A percentile compares a stretch with the other conserved stretches of the same genome.
Evolutionary conservation across 257 asterid species (phyloP).

Genomic region (Ajuga chamaepitys): DNA sequence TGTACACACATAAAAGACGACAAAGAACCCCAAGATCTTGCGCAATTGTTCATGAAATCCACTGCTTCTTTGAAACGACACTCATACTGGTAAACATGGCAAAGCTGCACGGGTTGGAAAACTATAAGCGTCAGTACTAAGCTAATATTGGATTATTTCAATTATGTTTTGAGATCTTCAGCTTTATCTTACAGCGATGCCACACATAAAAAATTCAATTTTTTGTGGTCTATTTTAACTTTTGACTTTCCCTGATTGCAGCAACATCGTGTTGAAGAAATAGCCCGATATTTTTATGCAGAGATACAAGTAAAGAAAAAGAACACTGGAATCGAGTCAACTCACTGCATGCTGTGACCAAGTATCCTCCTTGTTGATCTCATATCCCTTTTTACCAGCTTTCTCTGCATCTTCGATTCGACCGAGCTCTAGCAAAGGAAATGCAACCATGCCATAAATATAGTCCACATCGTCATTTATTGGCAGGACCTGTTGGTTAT

Average conservation of each 20-base stretch:
- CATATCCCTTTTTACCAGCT: conserved; percentile 69
- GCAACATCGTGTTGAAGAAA: too few species aligned
- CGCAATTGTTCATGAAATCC: conserved; percentile 72
- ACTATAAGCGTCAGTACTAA: background rate
- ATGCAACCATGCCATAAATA: conserved; percentile 90
- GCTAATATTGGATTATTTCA: background rate
- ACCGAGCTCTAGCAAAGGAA: conserved; percentile 82
- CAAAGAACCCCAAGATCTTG: conserved; percentile 71
- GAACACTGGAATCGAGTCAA: conserved; percentile 5
- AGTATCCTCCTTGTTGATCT: conserved; percentile 66
- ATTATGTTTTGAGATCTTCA: background rate
- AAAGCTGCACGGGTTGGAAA: conserved; percentile 52
- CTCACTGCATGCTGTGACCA: conserved; percentile 97
- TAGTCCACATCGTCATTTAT: conserved; percentile 50
- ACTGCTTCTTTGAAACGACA: conserved; percentile 95
- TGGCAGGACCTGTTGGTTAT: conserved; percentile 56
- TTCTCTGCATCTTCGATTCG: conserved; percentile 64
- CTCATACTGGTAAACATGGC: conserved; percentile 84
- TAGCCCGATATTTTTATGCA: background rate
- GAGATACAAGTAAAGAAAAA: background rate
- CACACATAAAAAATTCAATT: too few species aligned
- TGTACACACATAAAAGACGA: conserved; percentile 77
- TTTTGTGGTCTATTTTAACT: too few species aligned
- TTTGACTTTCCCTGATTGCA: background rate
- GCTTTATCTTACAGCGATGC: background rate